phyloP scores from a whole-genome alignment of 768 basidiomycete genomes.

The Xerocomus brunneocitrinus region DNA sequence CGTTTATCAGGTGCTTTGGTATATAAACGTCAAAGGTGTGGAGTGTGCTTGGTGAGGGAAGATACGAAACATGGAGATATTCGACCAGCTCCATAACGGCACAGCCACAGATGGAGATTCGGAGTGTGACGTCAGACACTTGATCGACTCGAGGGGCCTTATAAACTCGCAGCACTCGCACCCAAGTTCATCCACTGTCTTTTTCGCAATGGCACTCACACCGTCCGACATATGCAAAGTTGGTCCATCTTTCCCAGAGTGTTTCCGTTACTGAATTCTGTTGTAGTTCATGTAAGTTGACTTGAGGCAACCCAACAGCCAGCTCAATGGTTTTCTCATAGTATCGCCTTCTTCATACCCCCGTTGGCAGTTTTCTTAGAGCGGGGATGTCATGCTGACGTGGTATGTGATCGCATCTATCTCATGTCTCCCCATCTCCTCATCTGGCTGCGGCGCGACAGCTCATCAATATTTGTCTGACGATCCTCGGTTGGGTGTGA shows the following conservation, averaged over 20 bases:
- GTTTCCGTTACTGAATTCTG: neutral
- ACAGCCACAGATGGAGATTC: conserved; percentile 10
- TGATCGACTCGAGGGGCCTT: neutral
- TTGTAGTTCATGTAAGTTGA: conserved; percentile 42
- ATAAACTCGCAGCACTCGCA: conserved; percentile 7
- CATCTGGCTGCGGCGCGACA: conserved; percentile 6
- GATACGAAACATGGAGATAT: conserved; percentile 35
- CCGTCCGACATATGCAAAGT: conserved; percentile 77
- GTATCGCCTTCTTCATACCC: conserved; percentile 68
- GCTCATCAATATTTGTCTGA: conserved; percentile 74
- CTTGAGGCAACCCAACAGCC: neutral
- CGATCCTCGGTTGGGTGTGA: conserved; percentile 76
- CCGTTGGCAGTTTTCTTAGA: conserved; percentile 88
- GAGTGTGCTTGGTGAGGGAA: conserved; percentile 25
- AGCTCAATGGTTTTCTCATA: conserved; percentile 25
- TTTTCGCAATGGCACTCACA: conserved; percentile 59
- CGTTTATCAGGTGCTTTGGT: conserved; percentile 17
- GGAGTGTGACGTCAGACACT: conserved; percentile 26
- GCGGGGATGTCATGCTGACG: conserved; percentile 74
- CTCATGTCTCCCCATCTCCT: neutral
- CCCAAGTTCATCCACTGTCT: neutral
- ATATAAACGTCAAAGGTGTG: conserved; percentile 57
- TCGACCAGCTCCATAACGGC: conserved; percentile 14
- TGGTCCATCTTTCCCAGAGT: conserved; percentile 8
- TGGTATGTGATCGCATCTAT: conserved; percentile 43